Percentiles rank a stretch among this genome's conserved stretches.
phyloP scores from a whole-genome alignment of 2,329 filamentous ascomycete species.

The Tolypocladium amazonense region DNA sequence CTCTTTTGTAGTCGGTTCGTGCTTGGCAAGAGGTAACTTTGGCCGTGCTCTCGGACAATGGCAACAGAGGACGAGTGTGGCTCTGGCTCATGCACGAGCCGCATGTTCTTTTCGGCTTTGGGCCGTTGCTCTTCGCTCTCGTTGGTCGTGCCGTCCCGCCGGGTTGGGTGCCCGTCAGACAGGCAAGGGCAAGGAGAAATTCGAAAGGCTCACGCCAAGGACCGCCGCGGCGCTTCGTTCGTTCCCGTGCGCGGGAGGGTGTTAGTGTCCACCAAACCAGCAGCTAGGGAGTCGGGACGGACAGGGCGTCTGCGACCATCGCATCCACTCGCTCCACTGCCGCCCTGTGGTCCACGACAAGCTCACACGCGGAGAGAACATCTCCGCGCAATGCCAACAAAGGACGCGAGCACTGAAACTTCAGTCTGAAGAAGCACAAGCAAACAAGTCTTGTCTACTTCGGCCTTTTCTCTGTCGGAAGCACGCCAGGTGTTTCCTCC shows the following conservation, averaged over 20 bases:
- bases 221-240: background rate
- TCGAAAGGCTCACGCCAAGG: background rate
- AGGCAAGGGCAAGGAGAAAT: background rate
- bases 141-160: background rate
- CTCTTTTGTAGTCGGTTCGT: background rate
- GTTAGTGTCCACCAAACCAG: background rate
- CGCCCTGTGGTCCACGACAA: background rate
- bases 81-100: background rate
- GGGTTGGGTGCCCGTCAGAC: background rate
- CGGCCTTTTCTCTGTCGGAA: background rate
- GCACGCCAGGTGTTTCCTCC: background rate
- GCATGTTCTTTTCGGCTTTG: background rate
- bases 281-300: background rate
- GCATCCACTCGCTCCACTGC: background rate
- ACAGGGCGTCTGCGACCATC: background rate
- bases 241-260: background rate
- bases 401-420: background rate
- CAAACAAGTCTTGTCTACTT: background rate
- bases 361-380: background rate
- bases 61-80: background rate
- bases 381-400: background rate
- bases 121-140: background rate
- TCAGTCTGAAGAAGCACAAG: background rate
- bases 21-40: background rate
- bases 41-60: background rate